A percentile compares a stretch with the other conserved stretches of the same genome.
phyloP scores from a whole-genome alignment of 2,329 filamentous ascomycete genomes.

The Paraphoma chrysanthemicola region DNA sequence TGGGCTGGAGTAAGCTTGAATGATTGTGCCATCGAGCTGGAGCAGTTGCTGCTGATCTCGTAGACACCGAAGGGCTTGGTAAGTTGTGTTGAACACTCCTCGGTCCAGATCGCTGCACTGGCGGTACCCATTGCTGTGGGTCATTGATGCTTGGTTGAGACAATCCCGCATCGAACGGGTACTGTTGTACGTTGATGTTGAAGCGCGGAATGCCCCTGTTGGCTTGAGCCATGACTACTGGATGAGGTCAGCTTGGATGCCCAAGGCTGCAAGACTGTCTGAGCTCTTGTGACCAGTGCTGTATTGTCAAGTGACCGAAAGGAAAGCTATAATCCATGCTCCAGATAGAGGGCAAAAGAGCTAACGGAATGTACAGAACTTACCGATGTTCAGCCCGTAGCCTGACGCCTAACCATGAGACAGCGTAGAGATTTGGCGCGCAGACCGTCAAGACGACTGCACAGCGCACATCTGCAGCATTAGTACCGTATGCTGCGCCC shows the following conservation, averaged over 20 bases:
- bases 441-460: constrained; percentile 28
- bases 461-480: constrained; percentile 42
- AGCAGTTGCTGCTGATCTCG: constrained; percentile 15
- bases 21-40: constrained; percentile 7
- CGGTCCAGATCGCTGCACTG: constrained; percentile 13
- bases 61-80: constrained; percentile 25
- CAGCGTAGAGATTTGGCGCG: constrained; percentile 13
- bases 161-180: constrained; percentile 10
- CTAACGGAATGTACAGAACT: constrained; percentile 10
- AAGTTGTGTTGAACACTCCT: constrained; percentile 19
- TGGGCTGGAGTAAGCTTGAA: constrained; percentile 11
- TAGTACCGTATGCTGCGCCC: constrained; percentile 31
- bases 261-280: constrained; percentile 10
- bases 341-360: constrained; percentile 2
- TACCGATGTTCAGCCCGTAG: constrained; percentile 33
- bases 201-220: constrained; percentile 22
- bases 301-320: neutral
- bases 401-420: constrained; percentile 36
- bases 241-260: constrained; percentile 29
- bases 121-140: constrained; percentile 26
- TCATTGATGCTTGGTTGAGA: constrained; percentile 15
- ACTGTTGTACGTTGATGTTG: constrained; percentile 20
- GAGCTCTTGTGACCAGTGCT: neutral
- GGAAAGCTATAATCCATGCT: neutral
- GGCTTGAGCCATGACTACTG: constrained; percentile 37